Evolutionary conservation across 1,284 basidiomycete species (phyloP).

Genomic region (Cystobasidium pallidum): DNA sequence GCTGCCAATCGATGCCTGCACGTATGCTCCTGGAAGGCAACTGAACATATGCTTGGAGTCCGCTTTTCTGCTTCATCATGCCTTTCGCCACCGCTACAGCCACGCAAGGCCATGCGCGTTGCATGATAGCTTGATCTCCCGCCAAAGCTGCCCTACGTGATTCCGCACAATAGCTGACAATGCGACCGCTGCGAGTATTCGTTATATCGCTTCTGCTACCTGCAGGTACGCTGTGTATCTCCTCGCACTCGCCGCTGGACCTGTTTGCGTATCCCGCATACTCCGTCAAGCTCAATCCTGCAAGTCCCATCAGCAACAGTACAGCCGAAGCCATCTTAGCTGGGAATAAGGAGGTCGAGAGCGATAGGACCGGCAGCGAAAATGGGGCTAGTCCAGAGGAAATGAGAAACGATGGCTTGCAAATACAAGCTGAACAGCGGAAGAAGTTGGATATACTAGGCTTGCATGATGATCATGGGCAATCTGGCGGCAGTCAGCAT

Average conservation of each 20-base stretch:
- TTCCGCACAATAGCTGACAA: neutral
- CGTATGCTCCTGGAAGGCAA: too few species aligned
- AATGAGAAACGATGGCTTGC: slow-evolving; percentile 2
- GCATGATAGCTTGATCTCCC: neutral
- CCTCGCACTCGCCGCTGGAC: slow-evolving; percentile 50
- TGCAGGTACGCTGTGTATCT: slow-evolving; percentile 43
- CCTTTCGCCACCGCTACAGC: neutral
- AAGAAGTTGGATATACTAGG: slow-evolving; percentile 15
- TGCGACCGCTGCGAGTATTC: slow-evolving; percentile 18
- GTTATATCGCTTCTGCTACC: slow-evolving; percentile 24
- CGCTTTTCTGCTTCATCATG: too few species aligned
- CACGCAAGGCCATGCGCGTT: neutral
- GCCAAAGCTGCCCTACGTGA: neutral
- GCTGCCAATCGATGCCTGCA: too few species aligned
- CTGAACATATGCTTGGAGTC: too few species aligned
- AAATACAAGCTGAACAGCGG: neutral
- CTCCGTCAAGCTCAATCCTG: slow-evolving; percentile 43
- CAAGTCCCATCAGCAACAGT: slow-evolving; percentile 48
- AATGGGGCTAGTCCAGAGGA: neutral
- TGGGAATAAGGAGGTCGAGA: neutral
- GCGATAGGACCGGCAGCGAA: too few species aligned
- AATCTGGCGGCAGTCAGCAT: neutral
- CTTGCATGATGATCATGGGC: slow-evolving; percentile 11
- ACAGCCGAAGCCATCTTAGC: slow-evolving; percentile 39
- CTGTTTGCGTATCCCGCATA: slow-evolving; percentile 49